Evolutionary conservation across 2,329 filamentous ascomycete species (phyloP).

Genomic region (Colletotrichum lentis): DNA sequence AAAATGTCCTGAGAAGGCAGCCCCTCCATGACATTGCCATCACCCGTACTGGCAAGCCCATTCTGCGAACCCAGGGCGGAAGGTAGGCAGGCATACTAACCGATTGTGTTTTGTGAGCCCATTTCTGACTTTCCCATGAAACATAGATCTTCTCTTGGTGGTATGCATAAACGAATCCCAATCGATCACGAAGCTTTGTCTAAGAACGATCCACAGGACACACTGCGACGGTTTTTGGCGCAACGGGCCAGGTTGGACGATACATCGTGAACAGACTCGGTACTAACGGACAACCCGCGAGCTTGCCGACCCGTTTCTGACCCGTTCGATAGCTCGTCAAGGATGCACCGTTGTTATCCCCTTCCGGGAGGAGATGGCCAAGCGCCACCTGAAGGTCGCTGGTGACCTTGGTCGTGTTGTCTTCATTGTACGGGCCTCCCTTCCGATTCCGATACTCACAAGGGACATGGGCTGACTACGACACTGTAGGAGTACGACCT

Average conservation of each 20-base stretch:
- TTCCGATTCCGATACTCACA: not conserved
- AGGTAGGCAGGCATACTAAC: slow-evolving; percentile 68
- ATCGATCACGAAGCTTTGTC: slow-evolving; percentile 22
- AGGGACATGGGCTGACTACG: slow-evolving; percentile 16
- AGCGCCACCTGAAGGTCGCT: slow-evolving; percentile 94
- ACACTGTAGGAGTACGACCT: slow-evolving; percentile 84
- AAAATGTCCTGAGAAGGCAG: slow-evolving; percentile 60
- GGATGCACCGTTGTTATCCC: slow-evolving; percentile 95
- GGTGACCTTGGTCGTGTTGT: slow-evolving; percentile 90
- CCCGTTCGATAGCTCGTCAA: slow-evolving; percentile 71
- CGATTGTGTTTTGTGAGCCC: slow-evolving; percentile 8
- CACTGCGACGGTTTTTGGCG: slow-evolving; percentile 97
- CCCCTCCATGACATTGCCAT: slow-evolving; percentile 85
- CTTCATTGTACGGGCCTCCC: slow-evolving; percentile 70
- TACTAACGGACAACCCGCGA: slow-evolving; percentile 47
- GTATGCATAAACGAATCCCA: slow-evolving; percentile 57
- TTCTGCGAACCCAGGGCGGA: slow-evolving; percentile 87
- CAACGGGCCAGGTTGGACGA: slow-evolving; percentile 91
- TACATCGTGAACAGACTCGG: slow-evolving; percentile 98
- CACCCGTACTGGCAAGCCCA: slow-evolving; percentile 94
- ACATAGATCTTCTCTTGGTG: slow-evolving; percentile 81
- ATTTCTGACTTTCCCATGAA: slow-evolving; percentile 11
- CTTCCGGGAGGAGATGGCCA: slow-evolving; percentile 96
- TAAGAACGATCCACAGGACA: slow-evolving; percentile 68
- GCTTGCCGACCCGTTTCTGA: not conserved